phyloP scores from a whole-genome alignment of 768 basidiomycete species.

The Panaeolus cyanescens region DNA sequence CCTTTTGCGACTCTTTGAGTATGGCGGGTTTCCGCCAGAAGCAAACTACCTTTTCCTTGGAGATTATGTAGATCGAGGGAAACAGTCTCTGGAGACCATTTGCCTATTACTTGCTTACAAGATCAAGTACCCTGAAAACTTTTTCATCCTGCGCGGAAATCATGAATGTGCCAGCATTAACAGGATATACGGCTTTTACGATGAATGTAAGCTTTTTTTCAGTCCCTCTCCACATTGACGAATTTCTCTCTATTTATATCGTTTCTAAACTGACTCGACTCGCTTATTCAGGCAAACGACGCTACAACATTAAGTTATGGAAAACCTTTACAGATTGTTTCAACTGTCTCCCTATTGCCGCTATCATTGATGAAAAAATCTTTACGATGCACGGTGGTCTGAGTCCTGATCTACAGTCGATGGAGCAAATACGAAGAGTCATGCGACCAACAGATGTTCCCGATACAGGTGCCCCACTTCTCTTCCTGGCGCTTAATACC shows the following conservation, averaged over 20 bases:
- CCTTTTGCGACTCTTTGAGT: constrained; percentile 95
- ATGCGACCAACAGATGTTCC: constrained; percentile 99
- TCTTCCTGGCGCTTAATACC: background rate
- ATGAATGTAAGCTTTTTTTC: constrained; percentile 79
- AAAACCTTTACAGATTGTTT: constrained; percentile 99
- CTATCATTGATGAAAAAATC: constrained; percentile 99
- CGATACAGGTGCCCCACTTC: constrained; percentile 76
- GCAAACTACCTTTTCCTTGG: constrained; percentile 99
- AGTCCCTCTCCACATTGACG: constrained; percentile 31
- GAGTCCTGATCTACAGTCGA: constrained; percentile 96
- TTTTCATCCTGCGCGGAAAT: constrained; percentile 98
- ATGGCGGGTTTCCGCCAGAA: constrained; percentile 99
- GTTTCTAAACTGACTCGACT: constrained; percentile 9
- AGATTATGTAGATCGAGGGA: constrained; percentile 99
- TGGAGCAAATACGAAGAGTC: constrained; percentile 99
- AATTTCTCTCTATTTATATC: constrained; percentile 4
- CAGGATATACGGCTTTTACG: constrained; percentile 99
- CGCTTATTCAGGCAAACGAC: constrained; percentile 81
- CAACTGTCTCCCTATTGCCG: constrained; percentile 98
- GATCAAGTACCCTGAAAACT: constrained; percentile 99
- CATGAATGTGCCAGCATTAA: constrained; percentile 99
- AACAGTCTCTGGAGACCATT: constrained; percentile 99
- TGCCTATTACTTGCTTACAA: constrained; percentile 99
- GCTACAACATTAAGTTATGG: constrained; percentile 99
- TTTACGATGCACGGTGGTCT: constrained; percentile 99